phyloP scores from a whole-genome alignment of 176 grass and related monocot genomes.

The Triticum turgidum region DNA sequence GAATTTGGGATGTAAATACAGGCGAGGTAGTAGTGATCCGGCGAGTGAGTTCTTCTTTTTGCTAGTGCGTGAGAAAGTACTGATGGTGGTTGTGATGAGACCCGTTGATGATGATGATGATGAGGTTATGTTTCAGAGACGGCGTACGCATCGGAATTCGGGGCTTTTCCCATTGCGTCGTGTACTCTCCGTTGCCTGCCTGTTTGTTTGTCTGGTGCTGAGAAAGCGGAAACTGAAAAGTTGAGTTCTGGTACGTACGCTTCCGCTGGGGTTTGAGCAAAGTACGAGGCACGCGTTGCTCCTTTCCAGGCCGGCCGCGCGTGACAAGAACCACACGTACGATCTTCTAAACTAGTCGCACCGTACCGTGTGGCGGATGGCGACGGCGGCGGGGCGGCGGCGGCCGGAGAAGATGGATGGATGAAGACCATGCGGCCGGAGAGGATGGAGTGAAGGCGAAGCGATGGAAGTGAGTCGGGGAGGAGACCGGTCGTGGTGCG shows the following conservation, averaged over 20 bases:
- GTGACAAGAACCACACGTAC: not conserved
- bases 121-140: not conserved
- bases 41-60: not conserved
- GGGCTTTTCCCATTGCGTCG: not conserved
- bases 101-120: not conserved
- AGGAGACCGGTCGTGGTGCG: slow-evolving; percentile 5
- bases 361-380: not conserved
- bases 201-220: not conserved
- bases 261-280: not conserved
- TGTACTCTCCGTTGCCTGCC: not conserved
- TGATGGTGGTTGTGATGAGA: not conserved
- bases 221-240: not conserved
- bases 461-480: not conserved
- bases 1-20: slow-evolving; percentile 43
- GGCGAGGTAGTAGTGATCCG: not conserved
- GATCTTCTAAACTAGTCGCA: not conserved
- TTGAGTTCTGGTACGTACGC: not conserved
- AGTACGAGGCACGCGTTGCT: not conserved
- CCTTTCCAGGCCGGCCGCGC: not conserved
- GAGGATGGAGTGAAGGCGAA: too few species aligned
- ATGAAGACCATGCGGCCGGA: too few species aligned
- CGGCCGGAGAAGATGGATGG: not conserved
- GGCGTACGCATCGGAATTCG: slow-evolving; percentile 7
- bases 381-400: not conserved
- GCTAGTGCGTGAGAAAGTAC: not conserved